These are phyloP conservation scores for Solanum hybrid DNA, from an alignment of 305 asterid species.

Conservation along the genomic window DNA sequence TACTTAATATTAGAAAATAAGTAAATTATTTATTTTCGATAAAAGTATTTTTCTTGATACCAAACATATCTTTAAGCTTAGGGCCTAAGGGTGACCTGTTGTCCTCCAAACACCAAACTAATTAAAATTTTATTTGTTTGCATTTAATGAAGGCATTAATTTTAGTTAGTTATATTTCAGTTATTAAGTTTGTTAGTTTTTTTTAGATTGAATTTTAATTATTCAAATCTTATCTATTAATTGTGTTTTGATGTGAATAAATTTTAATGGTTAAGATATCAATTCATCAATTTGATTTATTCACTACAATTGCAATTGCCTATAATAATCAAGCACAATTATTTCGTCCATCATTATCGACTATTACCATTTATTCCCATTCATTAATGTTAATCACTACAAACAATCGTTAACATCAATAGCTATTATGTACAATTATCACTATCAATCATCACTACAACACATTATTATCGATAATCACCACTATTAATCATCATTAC, in stretches of 20 bases:
- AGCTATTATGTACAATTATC: too few relatives aligned
- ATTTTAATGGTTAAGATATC: neutral
- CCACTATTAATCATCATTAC: neutral
- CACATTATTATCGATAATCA: too few relatives aligned
- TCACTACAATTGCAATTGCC: neutral
- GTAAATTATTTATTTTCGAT: too few relatives aligned
- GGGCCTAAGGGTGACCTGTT: neutral
- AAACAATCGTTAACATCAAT: too few relatives aligned
- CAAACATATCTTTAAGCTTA: neutral
- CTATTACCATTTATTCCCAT: rapidly evolving
- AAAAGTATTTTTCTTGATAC: neutral
- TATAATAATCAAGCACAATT: neutral
- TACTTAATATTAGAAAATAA: too few relatives aligned
- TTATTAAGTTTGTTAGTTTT: neutral
- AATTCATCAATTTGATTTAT: too few relatives aligned
- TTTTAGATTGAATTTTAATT: too few relatives aligned
- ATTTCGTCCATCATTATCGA: neutral
- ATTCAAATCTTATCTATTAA: too few relatives aligned
- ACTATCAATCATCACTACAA: neutral
- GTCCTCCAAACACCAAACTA: neutral
- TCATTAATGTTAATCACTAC: neutral
- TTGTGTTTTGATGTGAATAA: too few relatives aligned
- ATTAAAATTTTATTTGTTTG: too few relatives aligned
- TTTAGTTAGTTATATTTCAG: too few relatives aligned
- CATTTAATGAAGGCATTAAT: neutral